Conservation (phyloP, 2,329 filamentous ascomycete species). For the Talaromyces rugulosus region DNA sequence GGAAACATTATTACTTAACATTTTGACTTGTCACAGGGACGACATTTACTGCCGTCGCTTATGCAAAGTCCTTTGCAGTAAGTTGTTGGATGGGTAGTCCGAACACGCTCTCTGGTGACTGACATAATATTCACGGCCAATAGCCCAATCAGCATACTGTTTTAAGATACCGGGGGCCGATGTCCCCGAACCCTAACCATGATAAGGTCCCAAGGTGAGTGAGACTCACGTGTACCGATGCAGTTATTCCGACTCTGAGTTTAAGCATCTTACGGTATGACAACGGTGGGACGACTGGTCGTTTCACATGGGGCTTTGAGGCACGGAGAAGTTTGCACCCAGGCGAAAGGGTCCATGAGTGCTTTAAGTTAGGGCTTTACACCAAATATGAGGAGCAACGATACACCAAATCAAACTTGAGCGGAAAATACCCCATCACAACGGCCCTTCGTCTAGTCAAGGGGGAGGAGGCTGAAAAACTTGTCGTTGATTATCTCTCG, state of each 20-base stretch:
- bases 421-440: neutral
- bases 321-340: neutral
- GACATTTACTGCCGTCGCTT: neutral
- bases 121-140: neutral
- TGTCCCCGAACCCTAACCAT: neutral
- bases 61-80: neutral
- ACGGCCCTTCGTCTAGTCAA: neutral
- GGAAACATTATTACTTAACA: neutral
- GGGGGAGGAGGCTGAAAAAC: neutral
- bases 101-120: neutral
- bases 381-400: neutral
- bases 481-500: neutral
- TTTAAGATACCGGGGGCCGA: neutral
- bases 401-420: neutral
- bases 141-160: neutral
- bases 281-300: neutral
- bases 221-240: neutral
- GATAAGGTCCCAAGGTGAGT: neutral
- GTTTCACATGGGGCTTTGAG: neutral
- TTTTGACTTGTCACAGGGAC: neutral
- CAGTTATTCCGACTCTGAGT: neutral
- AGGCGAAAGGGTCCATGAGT: neutral
- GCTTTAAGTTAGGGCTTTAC: constrained; percentile 1
- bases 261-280: neutral
- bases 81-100: neutral